A percentile compares a stretch with the other conserved stretches of the same genome.
These are phyloP conservation scores for Dipteronia sinensis DNA, from an alignment of 345 rosid species.

Conservation along the genomic window DNA sequence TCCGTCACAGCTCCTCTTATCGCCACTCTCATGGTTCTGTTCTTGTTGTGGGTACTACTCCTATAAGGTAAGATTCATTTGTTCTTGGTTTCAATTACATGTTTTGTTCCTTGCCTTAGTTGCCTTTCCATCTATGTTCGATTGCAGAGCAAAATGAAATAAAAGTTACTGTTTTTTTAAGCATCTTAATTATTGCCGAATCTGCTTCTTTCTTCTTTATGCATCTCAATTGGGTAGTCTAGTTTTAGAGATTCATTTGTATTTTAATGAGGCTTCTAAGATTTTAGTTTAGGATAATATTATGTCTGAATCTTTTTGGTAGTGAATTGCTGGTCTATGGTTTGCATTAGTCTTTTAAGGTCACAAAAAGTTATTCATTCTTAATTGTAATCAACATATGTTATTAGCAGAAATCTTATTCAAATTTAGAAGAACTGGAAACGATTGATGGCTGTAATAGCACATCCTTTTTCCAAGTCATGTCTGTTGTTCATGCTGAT, in stretches of 20 bases:
- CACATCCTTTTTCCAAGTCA: neutral
- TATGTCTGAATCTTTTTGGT: neutral
- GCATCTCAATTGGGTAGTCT: neutral
- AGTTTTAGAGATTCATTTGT: neutral
- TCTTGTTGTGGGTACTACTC: constrained; percentile 78
- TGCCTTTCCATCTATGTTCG: too few species aligned
- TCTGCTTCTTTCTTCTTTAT: neutral
- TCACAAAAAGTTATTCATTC: neutral
- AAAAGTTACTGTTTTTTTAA: too few species aligned
- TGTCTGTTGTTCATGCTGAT: neutral
- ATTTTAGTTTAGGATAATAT: too few species aligned
- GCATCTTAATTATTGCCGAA: too few species aligned
- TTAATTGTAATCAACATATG: neutral
- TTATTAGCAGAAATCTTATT: neutral
- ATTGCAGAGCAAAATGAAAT: too few species aligned
- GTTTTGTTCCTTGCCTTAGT: too few species aligned
- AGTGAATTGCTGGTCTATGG: neutral
- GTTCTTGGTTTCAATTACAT: too few species aligned
- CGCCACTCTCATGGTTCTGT: constrained; percentile 77
- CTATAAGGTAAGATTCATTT: constrained; percentile 56
- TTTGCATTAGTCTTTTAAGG: neutral
- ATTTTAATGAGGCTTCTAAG: too few species aligned
- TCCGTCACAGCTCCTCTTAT: constrained; percentile 73
- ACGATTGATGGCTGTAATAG: neutral
- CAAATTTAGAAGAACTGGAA: neutral